phyloP scores from a whole-genome alignment of 352 stramenopile species.

The Paralagenidium karlingii region DNA sequence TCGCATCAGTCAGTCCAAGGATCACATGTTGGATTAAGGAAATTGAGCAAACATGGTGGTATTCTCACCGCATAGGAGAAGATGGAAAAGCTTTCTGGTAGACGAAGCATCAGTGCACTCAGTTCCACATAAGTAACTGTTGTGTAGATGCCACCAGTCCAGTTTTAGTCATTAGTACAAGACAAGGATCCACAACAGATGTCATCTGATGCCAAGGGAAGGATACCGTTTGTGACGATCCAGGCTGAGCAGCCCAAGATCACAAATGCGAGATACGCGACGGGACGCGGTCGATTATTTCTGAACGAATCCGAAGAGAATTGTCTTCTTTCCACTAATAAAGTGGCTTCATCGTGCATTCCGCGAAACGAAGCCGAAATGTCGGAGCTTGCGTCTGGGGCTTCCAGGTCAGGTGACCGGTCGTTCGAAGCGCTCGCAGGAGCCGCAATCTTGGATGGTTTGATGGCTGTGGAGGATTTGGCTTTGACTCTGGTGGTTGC shows the following conservation, averaged over 20 bases:
- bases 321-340: too few relatives aligned
- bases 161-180: background rate
- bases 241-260: slow-evolving; percentile 43
- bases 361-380: too few relatives aligned
- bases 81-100: slow-evolving; percentile 51
- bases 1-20: background rate
- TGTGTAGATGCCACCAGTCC: background rate
- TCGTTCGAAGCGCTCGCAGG: too few relatives aligned
- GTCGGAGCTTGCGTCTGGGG: too few relatives aligned
- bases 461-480: too few relatives aligned
- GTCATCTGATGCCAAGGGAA: background rate
- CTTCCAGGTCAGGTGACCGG: too few relatives aligned
- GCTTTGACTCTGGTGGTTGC: too few relatives aligned
- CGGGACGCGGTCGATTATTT: too few relatives aligned
- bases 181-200: background rate
- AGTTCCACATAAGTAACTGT: slow-evolving; percentile 43
- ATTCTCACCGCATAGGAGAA: slow-evolving; percentile 43
- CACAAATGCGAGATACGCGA: slow-evolving; percentile 46
- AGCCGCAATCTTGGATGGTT: too few relatives aligned
- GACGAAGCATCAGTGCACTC: slow-evolving; percentile 31
- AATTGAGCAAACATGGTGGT: background rate
- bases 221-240: slow-evolving; percentile 49
- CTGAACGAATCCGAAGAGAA: too few relatives aligned
- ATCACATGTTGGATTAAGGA: background rate
- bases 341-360: too few relatives aligned